Base-by-base conservation (phyloP, 1,284 basidiomycete species). In the Ceratobasidium sp. region DNA sequence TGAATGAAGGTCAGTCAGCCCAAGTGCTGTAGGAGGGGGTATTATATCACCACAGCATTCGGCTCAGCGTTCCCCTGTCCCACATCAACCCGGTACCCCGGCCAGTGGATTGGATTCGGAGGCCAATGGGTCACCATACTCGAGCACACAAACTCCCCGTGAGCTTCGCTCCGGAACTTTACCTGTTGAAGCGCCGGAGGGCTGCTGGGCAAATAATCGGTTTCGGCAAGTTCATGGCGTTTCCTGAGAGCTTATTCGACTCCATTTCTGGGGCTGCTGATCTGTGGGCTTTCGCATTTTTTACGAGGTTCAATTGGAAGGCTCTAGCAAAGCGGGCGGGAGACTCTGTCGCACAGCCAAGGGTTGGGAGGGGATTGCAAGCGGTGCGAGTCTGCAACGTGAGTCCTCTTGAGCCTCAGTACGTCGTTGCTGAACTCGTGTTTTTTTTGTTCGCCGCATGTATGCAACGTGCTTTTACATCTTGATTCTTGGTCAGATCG, bases 401-500 rank as follows among this genome's bases (percentile, higher is more conserved):
- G 49, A 22, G 49, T 22, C 34, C 59, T 74, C 71, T 74, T 74
- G 51, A 74, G 46, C 49, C 22, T 32, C 52, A 46, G 61, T 46
- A 52, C 51, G 51, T 29, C 29, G 61, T 51, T 17, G 22, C 25
- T 43, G 17, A 49, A 61, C 69, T 52, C 68, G 68, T 70, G 70
- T 73, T 52, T 59, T 64, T 59, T 64, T 66, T 54, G 25, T 40
- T 54, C 29, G 71, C 71, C 71, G 57, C 71, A 52, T 74, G 71
- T 74, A 65, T 64, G 59, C 71, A 74, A 52, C 71, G 59, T 74
- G 71, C 59, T 62, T 64, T 74, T 74, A 22, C 17, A 73, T 43
- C 29, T 57, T 52, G 57, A 44, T 70, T 43, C 29, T 57, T 52
- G 57, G 59, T 70, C 57, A 59, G 44, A 65, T 74, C 71, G 64